Evolutionary conservation across 169 alveolate species (phyloP).

Genomic region (Eimeria acervulina): DNA sequence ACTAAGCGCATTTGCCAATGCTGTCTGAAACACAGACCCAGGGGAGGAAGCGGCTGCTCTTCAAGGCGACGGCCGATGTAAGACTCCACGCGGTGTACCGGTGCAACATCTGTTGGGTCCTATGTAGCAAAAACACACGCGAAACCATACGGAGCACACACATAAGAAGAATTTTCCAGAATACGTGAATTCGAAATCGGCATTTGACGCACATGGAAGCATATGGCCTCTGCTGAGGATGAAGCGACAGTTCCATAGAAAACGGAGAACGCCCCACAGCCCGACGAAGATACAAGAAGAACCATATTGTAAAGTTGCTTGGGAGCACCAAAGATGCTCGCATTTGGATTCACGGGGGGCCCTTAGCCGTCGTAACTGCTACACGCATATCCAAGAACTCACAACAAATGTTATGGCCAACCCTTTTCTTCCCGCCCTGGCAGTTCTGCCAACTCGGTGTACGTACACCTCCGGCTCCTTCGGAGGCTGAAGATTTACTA

Average conservation of each 20-base stretch:
- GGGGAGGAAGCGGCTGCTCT: slow-evolving; percentile 68
- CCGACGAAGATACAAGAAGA: not conserved
- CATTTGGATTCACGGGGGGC: not conserved
- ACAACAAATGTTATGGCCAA: slow-evolving; percentile 83
- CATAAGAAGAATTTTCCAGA: not conserved
- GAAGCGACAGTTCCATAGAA: not conserved
- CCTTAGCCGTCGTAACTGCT: not conserved
- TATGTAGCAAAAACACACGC: not conserved
- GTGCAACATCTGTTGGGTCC: slow-evolving; percentile 68
- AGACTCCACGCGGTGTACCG: slow-evolving; percentile 67
- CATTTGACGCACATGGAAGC: not conserved
- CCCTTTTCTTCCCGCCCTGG: slow-evolving; percentile 98
- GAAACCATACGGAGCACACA: not conserved
- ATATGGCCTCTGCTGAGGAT: not conserved
- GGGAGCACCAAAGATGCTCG: not conserved
- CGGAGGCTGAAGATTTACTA: slow-evolving; percentile 97
- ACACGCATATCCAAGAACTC: not conserved
- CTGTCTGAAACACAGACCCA: slow-evolving; percentile 14
- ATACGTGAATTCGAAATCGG: not conserved
- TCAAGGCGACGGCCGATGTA: slow-evolving; percentile 60
- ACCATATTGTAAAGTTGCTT: not conserved
- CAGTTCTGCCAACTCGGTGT: slow-evolving; percentile 99
- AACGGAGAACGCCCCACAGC: not conserved
- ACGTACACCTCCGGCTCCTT: slow-evolving; percentile 95
- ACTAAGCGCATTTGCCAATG: not conserved